These are phyloP conservation scores for Triticum aestivum DNA, from an alignment of 176 grass and related monocot species.

Conservation along the genomic window IWGSC_CS_RefSeq_v2.1 NC_057804.1:523124651-523125150, in stretches of 20 bases:
- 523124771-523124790: not conserved
- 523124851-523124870: constrained; percentile 47
- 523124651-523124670: constrained; percentile 35
- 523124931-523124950: constrained; percentile 39
- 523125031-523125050: constrained; percentile 6
- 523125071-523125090: not conserved
- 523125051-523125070: not conserved
- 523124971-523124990: constrained; percentile 11
- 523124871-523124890: constrained; percentile 45
- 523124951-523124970: constrained; percentile 32
- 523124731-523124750: constrained; percentile 15
- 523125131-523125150: constrained; percentile 20
- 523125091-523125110: not conserved
- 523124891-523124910: constrained; percentile 54
- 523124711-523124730: constrained; percentile 24
- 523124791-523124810: constrained; percentile 2
- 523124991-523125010: constrained; percentile 2
- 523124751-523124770: not conserved
- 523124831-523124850: constrained; percentile 28
- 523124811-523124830: constrained; percentile 27
- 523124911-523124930: constrained; percentile 55
- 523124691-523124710: constrained; percentile 14
- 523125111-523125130: constrained; percentile 27
- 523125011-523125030: constrained; percentile 40
- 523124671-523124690: constrained; percentile 43